These are phyloP conservation scores for Mycena crocata DNA, from an alignment of 768 basidiomycete species.

Conservation along the genomic window DNA sequence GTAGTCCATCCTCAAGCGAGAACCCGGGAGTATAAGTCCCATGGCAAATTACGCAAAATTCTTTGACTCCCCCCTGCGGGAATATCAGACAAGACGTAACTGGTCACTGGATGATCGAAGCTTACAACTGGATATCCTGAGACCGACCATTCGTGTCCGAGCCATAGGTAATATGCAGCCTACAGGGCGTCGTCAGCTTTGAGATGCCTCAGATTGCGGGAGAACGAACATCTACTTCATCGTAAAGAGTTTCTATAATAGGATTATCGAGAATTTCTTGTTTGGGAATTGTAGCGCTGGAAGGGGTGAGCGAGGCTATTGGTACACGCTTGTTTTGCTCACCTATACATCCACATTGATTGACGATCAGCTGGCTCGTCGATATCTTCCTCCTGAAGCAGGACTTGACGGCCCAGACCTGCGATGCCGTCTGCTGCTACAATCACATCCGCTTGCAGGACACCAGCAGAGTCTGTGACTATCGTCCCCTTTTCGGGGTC, in stretches of 20 bases:
- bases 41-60: not conserved
- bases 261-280: not conserved
- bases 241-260: not conserved
- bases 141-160: not conserved
- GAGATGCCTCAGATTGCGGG: not conserved
- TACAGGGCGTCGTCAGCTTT: not conserved
- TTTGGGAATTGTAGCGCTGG: conserved; percentile 6
- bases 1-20: not conserved
- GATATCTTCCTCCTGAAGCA: not conserved
- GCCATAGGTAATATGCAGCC: not conserved
- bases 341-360: conserved; percentile 21
- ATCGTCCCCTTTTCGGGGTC: not conserved
- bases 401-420: not conserved
- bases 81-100: not conserved
- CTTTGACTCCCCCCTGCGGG: not conserved
- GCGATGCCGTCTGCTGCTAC: conserved; percentile 7
- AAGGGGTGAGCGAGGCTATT: not conserved
- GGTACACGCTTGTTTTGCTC: not conserved
- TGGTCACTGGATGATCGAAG: too few species aligned
- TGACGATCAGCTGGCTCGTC: not conserved
- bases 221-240: not conserved
- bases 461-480: not conserved
- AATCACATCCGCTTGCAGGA: conserved; percentile 8
- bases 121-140: conserved; percentile 4
- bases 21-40: not conserved